These are phyloP conservation scores for Sporothrix brunneoviolacea DNA, from an alignment of 2,329 filamentous ascomycete species.

Conservation along the genomic window DNA sequence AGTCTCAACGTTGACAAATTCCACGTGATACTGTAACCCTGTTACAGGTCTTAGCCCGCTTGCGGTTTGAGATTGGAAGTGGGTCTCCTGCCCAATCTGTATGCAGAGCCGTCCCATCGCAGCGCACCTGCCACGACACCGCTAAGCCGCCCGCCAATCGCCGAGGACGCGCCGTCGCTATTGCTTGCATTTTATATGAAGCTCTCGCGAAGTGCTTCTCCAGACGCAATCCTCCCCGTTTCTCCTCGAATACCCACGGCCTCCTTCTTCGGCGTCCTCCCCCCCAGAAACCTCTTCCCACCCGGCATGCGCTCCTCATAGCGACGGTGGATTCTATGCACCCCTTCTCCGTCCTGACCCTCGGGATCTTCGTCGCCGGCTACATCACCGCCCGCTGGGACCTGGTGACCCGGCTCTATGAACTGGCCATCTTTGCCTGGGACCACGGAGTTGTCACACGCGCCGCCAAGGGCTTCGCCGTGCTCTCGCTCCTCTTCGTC, in stretches of 20 bases:
- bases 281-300: neutral
- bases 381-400: constrained; percentile 99
- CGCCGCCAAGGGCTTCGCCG: neutral
- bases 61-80: neutral
- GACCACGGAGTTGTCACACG: constrained; percentile 94
- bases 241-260: neutral
- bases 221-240: no score
- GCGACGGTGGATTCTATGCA: constrained; percentile 66
- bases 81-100: constrained; percentile 2
- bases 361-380: constrained; percentile 98
- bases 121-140: neutral
- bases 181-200: no score
- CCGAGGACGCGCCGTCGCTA: neutral
- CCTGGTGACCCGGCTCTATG: constrained; percentile 92
- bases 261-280: neutral
- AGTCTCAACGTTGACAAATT: neutral
- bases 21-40: neutral
- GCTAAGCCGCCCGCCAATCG: neutral
- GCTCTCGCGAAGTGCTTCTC: no score
- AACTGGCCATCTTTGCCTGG: constrained; percentile 95
- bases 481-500: constrained; percentile 64
- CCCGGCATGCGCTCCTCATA: constrained; percentile 38
- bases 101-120: neutral
- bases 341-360: constrained; percentile 91
- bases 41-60: no score